Evolutionary conservation across 352 stramenopile species (phyloP).

Genomic region (Pythium chondricola): DNA sequence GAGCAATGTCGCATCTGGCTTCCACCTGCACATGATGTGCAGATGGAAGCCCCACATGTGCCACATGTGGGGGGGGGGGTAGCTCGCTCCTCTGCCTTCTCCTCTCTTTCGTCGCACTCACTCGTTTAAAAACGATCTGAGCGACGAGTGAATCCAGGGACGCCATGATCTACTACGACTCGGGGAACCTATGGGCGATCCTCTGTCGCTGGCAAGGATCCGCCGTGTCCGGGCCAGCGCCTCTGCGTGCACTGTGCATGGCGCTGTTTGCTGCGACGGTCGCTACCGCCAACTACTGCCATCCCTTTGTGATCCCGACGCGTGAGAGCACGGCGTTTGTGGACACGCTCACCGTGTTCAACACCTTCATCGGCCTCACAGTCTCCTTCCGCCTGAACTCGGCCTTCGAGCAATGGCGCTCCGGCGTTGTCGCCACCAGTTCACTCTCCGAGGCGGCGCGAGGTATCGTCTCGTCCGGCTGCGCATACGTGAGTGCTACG

Average conservation of each 20-base stretch:
- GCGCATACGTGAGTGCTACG: conserved; percentile 53
- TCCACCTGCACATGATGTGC: too few relatives aligned
- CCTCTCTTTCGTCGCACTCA: neutral
- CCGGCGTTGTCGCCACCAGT: conserved; percentile 56
- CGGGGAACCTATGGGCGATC: conserved; percentile 44
- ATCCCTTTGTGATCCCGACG: conserved; percentile 61
- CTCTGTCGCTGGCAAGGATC: conserved; percentile 69
- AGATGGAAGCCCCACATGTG: too few relatives aligned
- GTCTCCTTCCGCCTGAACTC: conserved; percentile 81
- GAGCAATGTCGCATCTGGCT: too few relatives aligned
- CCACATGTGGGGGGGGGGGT: too few relatives aligned
- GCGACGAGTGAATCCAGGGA: neutral
- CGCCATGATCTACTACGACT: conserved; percentile 80
- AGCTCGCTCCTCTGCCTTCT: neutral
- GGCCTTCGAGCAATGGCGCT: conserved; percentile 71
- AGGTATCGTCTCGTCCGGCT: conserved; percentile 65
- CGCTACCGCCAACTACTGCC: conserved; percentile 39
- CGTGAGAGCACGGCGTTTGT: conserved; percentile 66
- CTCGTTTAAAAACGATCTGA: neutral
- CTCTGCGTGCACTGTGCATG: conserved; percentile 56
- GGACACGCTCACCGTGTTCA: conserved; percentile 81
- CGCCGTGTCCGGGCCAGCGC: conserved; percentile 62
- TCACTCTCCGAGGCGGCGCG: conserved; percentile 54
- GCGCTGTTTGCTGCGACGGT: conserved; percentile 51
- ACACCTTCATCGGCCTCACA: conserved; percentile 75